These are phyloP conservation scores for Pichia deserticola DNA, from an alignment of 805 yeast species.

Conservation along the genomic window DNA sequence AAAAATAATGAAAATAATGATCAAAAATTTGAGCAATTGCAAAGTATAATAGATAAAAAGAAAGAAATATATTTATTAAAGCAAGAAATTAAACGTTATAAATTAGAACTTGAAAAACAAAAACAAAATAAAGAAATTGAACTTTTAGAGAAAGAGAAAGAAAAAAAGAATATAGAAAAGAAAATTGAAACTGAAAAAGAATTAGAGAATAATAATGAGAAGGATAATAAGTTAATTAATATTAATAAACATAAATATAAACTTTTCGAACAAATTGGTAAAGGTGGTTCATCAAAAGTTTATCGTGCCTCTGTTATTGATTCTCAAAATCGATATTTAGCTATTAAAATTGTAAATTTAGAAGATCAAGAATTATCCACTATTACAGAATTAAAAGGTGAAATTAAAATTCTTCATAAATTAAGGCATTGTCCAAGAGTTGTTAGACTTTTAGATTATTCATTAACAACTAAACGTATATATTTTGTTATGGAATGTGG, in stretches of 20 bases:
- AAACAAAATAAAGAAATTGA: background rate
- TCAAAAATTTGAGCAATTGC: conserved; percentile 2
- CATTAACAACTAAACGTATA: conserved; percentile 56
- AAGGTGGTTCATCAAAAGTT: conserved; percentile 91
- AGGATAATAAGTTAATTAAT: conserved; percentile 10
- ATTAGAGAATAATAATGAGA: background rate
- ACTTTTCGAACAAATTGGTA: conserved; percentile 70
- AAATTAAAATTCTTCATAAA: conserved; percentile 64
- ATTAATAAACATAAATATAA: conserved; percentile 64
- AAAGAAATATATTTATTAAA: conserved; percentile 11
- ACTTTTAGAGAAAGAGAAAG: background rate
- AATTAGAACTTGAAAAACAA: conserved; percentile 13
- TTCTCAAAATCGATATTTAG: conserved; percentile 41
- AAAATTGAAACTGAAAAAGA: no score
- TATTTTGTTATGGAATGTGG: conserved; percentile 91
- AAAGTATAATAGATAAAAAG: conserved; percentile 4
- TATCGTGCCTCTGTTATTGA: conserved; percentile 47
- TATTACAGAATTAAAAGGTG: conserved; percentile 79
- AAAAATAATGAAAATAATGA: background rate
- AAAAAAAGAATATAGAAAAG: background rate
- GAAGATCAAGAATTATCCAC: conserved; percentile 48
- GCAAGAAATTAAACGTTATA: conserved; percentile 16
- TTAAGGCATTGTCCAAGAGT: conserved; percentile 62
- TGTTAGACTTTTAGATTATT: conserved; percentile 68
- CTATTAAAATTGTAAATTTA: conserved; percentile 73